Percentiles rank a stretch among this genome's conserved stretches.
Conservation (phyloP, 108 stramenopile species). For the Skeletonema grethae region DNA sequence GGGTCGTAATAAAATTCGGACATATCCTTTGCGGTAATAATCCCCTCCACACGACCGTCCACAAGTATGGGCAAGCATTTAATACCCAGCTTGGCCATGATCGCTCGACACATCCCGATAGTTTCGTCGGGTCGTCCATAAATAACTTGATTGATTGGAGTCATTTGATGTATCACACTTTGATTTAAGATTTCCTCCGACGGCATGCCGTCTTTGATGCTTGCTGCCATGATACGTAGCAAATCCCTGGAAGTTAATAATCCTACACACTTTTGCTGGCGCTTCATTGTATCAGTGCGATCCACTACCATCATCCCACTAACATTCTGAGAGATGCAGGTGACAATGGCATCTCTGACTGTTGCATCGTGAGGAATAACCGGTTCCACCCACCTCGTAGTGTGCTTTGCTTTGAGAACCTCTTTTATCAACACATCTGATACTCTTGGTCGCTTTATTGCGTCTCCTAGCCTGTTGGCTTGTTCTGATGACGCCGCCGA, state of each 20-base stretch:
- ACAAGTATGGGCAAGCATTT: conserved; percentile 90
- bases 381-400: conserved; percentile 80
- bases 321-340: conserved; percentile 75
- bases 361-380: conserved; percentile 64
- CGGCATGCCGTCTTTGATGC: conserved; percentile 57
- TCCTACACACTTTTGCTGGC: conserved; percentile 61
- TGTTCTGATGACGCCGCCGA: not conserved
- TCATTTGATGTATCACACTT: conserved; percentile 65
- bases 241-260: conserved; percentile 81
- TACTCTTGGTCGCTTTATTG: conserved; percentile 1
- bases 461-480: not conserved
- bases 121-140: conserved; percentile 85
- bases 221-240: conserved; percentile 68
- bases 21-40: conserved; percentile 90
- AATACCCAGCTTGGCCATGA: conserved; percentile 89
- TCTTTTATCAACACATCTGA: conserved; percentile 57
- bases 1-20: conserved; percentile 83
- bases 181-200: conserved; percentile 53
- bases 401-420: conserved; percentile 79
- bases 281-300: conserved; percentile 18
- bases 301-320: conserved; percentile 88
- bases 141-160: conserved; percentile 83
- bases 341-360: conserved; percentile 64
- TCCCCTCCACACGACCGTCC: conserved; percentile 84
- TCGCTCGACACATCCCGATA: conserved; percentile 80